phyloP scores from a whole-genome alignment of 176 grass and related monocot species.

The Eragrostis nindensis region DNA sequence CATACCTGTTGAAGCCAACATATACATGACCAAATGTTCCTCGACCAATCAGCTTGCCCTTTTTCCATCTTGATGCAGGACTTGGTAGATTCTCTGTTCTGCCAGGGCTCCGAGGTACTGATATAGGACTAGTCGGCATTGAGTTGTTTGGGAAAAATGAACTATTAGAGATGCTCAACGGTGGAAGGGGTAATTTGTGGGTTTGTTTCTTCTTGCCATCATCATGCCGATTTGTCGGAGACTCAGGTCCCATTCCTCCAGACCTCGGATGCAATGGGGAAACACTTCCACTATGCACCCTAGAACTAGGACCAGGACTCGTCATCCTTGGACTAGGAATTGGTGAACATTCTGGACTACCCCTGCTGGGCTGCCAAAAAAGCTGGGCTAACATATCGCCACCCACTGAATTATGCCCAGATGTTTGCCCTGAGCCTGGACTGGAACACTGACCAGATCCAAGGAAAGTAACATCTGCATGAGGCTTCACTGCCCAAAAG shows the following conservation, averaged over 20 bases:
- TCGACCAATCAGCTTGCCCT: slow-evolving; percentile 90
- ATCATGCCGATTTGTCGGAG: slow-evolving; percentile 68
- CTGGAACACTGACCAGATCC: slow-evolving; percentile 98
- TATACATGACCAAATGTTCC: slow-evolving; percentile 99
- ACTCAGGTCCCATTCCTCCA: slow-evolving; percentile 90
- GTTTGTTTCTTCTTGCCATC: slow-evolving; percentile 90
- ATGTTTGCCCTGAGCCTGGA: slow-evolving; percentile 98
- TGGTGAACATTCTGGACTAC: slow-evolving; percentile 93
- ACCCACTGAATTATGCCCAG: slow-evolving; percentile 96
- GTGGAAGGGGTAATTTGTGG: slow-evolving; percentile 90
- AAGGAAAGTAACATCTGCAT: slow-evolving; percentile 82
- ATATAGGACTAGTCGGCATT: slow-evolving; percentile 64
- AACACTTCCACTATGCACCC: slow-evolving; percentile 93
- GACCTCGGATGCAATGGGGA: slow-evolving; percentile 92
- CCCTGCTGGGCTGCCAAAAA: slow-evolving; percentile 84
- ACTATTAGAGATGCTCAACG: slow-evolving; percentile 75
- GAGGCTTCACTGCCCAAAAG: slow-evolving; percentile 79
- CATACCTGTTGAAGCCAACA: slow-evolving; percentile 97
- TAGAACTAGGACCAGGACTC: slow-evolving; percentile 90
- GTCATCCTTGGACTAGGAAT: slow-evolving; percentile 97
- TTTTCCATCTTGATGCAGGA: slow-evolving; percentile 94
- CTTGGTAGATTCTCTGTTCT: slow-evolving; percentile 79
- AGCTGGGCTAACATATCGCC: slow-evolving; percentile 87
- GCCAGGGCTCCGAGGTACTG: slow-evolving; percentile 79
- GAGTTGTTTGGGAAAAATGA: slow-evolving; percentile 83